Evolutionary conservation across 2,329 filamentous ascomycete genomes (phyloP).

Genomic region (Botrytis byssoidea): DNA sequence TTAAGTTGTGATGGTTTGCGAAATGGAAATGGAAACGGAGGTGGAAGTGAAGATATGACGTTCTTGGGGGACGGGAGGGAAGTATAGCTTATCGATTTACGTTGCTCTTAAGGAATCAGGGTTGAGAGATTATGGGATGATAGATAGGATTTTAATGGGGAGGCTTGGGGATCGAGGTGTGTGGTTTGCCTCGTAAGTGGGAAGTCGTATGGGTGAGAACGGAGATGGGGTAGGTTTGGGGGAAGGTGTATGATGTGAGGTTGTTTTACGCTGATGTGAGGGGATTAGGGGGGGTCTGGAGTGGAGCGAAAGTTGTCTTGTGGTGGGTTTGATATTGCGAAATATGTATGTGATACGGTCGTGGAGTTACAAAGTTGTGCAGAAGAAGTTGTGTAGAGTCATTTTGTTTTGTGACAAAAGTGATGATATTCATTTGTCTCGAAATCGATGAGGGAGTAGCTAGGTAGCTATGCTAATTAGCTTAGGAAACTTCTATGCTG

Average conservation of each 20-base stretch:
- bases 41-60: no score
- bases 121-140: rapidly evolving
- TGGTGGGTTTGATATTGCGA: neutral
- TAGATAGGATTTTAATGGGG: neutral
- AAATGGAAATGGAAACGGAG: no score
- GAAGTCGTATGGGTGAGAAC: neutral
- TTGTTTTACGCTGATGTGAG: neutral
- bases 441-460: neutral
- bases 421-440: neutral
- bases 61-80: no score
- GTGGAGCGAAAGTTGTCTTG: neutral
- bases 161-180: neutral
- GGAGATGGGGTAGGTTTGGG: neutral
- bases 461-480: neutral
- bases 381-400: neutral
- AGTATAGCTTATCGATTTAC: neutral
- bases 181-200: neutral
- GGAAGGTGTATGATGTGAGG: neutral
- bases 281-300: neutral
- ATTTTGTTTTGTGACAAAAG: slow-evolving; percentile 5
- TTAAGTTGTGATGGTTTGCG: no score
- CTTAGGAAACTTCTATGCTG: neutral
- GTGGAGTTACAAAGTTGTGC: neutral
- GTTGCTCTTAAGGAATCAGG: neutral
- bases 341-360: neutral